Base-by-base conservation (phyloP, 176 grass and related monocot species). In the Bothriochloa decipiens region DNA sequence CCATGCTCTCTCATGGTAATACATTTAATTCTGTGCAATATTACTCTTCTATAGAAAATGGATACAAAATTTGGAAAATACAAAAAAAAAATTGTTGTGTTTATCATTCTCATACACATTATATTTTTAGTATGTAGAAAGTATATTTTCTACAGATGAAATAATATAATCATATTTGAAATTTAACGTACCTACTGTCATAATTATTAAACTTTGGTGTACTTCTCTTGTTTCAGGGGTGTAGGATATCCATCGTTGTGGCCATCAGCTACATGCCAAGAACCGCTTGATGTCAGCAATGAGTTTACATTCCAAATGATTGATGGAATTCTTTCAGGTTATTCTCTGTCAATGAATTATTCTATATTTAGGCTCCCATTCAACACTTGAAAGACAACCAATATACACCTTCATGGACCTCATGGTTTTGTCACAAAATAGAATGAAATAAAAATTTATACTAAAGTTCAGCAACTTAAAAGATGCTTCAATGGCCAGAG, bases 281-380 rank as follows among this genome's bases (percentile, higher is more conserved):
- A 92, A 64, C 96, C 96, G 20, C 91, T 98, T 78, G 96, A 98
- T 94, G 91, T 98, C 80, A 98, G 82, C 69, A 95, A 62, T 23
- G 70, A 95, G 0, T 95, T 93, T 70, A 84, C 93, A 78, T 98
- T 95, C 76, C 60, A 98, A 95, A 65, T 98, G 82, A 93, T 98
- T 12, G 60, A 98, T 32, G 89, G 96, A 77, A 94, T 98, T 90
- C 93, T 98, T 83, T 98, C 91, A 85, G 96, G 96, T 98, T 28
- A 74, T 73, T n/a, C 28, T 85, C 16, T 43, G 5, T 78, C 28
- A 65, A 73, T 6, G 55, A 75, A 82, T 89, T 32, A 46, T 61
- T 32, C 11, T 86, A 76, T 5, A 75, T 58, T 84, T 82, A 43
- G 35, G 35, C 4, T 1, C 5, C 3, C 36, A 53, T 4, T 74